These are phyloP conservation scores for Pilasporangium apinafurcum DNA, from an alignment of 352 stramenopile species.

Conservation along the genomic window DNA sequence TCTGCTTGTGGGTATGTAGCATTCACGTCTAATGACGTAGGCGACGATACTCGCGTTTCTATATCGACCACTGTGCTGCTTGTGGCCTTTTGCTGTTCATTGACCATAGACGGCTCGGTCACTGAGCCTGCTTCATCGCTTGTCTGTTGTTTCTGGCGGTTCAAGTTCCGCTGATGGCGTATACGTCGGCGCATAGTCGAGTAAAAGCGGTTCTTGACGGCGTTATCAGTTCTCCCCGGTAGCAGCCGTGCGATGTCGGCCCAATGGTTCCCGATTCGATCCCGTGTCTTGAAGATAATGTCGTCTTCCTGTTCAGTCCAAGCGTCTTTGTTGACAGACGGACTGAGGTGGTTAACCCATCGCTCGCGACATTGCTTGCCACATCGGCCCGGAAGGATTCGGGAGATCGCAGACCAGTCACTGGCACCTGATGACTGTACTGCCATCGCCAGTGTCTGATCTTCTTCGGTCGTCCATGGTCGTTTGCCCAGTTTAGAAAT, in stretches of 20 bases:
- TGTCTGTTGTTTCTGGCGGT: constrained; percentile 4
- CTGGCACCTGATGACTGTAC: constrained; percentile 52
- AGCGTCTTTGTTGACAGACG: constrained; percentile 91
- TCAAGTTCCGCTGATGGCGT: constrained; percentile 40
- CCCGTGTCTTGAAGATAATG: constrained; percentile 69
- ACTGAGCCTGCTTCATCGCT: background rate
- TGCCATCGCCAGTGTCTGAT: constrained; percentile 41
- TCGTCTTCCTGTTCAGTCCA: constrained; percentile 92
- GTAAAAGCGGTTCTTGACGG: constrained; percentile 96
- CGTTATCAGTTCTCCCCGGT: constrained; percentile 93
- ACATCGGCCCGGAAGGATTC: constrained; percentile 88
- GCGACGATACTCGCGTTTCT: constrained; percentile 7
- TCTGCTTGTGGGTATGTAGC: constrained; percentile 3
- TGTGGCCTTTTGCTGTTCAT: no score
- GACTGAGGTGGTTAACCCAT: constrained; percentile 96
- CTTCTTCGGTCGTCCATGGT: constrained; percentile 55
- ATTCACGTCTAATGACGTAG: constrained; percentile 14
- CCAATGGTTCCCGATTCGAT: constrained; percentile 94
- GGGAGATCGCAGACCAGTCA: constrained; percentile 93
- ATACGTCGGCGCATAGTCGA: constrained; percentile 69
- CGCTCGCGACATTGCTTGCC: constrained; percentile 96
- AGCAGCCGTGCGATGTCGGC: constrained; percentile 94
- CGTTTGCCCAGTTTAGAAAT: constrained; percentile 61
- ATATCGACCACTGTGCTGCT: no score
- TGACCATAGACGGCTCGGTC: no score